Evolutionary conservation across 208 protist species (phyloP).

Genomic region (Kentomonas sorsogonicus): DNA sequence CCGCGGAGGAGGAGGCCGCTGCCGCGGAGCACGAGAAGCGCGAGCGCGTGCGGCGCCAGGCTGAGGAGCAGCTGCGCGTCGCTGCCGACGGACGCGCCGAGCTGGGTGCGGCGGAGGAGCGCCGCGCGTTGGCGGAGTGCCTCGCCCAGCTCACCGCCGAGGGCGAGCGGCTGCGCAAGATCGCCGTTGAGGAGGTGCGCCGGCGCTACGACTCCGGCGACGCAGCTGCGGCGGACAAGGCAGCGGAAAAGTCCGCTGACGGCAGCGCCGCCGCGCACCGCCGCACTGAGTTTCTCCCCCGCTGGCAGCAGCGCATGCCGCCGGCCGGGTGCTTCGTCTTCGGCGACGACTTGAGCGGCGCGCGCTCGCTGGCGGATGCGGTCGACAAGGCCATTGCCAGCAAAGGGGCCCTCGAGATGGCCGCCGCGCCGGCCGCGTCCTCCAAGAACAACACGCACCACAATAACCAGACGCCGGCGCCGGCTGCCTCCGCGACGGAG

Average conservation of each 20-base stretch:
- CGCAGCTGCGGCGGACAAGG: conserved; percentile 1
- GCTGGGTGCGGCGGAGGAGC: too few species aligned
- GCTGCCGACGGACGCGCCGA: conserved; percentile 5
- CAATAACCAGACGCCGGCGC: too few species aligned
- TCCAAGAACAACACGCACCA: too few species aligned
- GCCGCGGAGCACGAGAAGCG: conserved; percentile 10
- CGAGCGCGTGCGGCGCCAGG: conserved; percentile 4
- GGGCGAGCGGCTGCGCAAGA: conserved; percentile 41
- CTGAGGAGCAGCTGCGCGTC: conserved; percentile 5
- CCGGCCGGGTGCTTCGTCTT: conserved; percentile 68
- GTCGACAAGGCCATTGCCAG: conserved; percentile 22
- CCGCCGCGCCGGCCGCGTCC: too few species aligned
- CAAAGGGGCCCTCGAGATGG: too few species aligned
- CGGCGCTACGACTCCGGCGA: conserved; percentile 29
- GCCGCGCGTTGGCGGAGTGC: background rate
- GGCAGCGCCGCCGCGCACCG: background rate
- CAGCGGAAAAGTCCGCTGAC: background rate
- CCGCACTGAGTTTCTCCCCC: conserved; percentile 42
- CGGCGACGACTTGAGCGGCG: conserved; percentile 77
- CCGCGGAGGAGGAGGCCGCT: background rate
- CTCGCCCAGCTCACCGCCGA: conserved; percentile 4
- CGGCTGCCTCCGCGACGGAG: too few species aligned
- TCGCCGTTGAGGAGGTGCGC: conserved; percentile 90
- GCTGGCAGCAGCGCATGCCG: conserved; percentile 69
- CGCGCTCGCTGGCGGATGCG: conserved; percentile 39